Conservation (phyloP, 345 rosid genomes). For the Hibiscus tridactylites region DNA sequence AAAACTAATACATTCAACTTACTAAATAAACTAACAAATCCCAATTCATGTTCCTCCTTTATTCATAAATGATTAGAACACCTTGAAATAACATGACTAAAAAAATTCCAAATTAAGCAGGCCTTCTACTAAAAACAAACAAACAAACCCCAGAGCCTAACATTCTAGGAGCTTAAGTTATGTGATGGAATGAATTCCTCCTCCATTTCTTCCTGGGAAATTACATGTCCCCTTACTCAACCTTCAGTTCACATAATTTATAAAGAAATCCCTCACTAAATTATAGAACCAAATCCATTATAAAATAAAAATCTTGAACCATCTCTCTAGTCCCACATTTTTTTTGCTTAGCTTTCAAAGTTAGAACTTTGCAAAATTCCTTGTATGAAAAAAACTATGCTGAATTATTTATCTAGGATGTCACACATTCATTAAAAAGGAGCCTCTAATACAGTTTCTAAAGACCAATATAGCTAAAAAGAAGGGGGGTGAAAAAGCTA, state of each 20-base stretch:
- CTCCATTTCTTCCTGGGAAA: neutral
- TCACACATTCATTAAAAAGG: neutral
- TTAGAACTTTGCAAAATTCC: neutral
- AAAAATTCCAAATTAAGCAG: neutral
- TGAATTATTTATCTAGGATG: neutral
- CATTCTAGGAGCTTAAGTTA: neutral
- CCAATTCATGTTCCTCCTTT: neutral
- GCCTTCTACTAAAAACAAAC: neutral
- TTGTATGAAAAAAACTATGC: neutral
- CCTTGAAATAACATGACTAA: neutral
- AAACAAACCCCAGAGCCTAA: neutral
- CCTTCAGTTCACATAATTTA: neutral
- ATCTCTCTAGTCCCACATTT: neutral
- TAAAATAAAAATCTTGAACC: neutral
- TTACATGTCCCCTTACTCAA: neutral
- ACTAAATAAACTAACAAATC: neutral
- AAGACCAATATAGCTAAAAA: neutral
- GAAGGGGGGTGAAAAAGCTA: neutral
- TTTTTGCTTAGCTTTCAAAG: neutral
- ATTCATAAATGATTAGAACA: neutral
- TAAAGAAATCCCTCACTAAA: too few species aligned
- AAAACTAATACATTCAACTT: neutral
- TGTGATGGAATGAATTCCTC: too few species aligned
- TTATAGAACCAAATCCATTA: too few species aligned
- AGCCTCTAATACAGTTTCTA: neutral